Evolutionary conservation across 441 rosid genomes (phyloP), one percentile per base, ranked within the genome.

Genomic region (Jatropha podagrica): DNA sequence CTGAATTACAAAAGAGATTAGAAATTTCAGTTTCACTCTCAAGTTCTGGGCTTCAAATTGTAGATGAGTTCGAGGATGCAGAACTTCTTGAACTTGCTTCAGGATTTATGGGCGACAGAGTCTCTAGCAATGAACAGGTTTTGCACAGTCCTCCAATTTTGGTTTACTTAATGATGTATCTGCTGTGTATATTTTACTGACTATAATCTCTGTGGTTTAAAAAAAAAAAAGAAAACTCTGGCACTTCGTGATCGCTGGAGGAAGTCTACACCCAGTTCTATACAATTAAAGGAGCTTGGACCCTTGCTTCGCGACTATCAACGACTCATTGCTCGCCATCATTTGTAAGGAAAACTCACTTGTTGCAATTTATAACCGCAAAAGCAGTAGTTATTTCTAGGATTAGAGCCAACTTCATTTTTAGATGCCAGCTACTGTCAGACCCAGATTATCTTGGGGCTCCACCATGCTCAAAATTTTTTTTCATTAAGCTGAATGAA

Each of bases 221-320:
- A 32, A 32, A 32, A 41, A 67, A 79, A 86, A 81, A 60, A 88
- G 88, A 91, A 85, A 79, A 81, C 84, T 77, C 82, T 80, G 88
- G 87, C 89, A 37, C 81, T 92, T 74, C 97, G 97, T 74, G 87
- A 89, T 59, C 95, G 89, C 75, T 94, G 99, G 99, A 88, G 80
- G 85, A 84, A 79, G 73, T 77, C 89, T 80, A 75, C 86, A 15
- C 89, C 94, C 4, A 78, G 67, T 73, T 86, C 90, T 75, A 74
- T 91, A 78, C 86, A 79, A 70, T 80, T 94, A 20, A 89, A 89
- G 83, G 97, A 96, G 87, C 90, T 96, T 71, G 88, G 89, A 71
- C 91, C 97, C 55, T 87, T 96, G 82, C 91, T 94, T 74, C 91
- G 89, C 75, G 99, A 96, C 81, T 94, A 96, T 79, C 98, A 92